Base-by-base conservation (phyloP, 768 basidiomycete species). In the Nevesoporus exiguus region DNA sequence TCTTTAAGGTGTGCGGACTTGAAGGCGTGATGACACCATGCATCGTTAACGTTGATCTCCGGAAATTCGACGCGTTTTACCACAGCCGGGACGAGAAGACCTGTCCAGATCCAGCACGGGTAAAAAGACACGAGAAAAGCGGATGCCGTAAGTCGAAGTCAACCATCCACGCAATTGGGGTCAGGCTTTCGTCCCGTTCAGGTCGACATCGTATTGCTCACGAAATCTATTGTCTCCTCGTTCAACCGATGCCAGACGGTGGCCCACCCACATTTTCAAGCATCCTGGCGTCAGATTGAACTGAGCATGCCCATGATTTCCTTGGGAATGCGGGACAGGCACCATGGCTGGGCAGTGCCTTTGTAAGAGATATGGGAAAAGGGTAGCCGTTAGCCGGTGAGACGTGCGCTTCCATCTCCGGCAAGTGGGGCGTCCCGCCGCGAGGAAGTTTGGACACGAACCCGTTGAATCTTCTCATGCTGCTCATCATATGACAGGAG, bases 131-230 rank as follows among this genome's bases (percentile, higher is more conserved):
- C 69, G 71, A 62, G 56, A 70, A 71, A 63, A 61, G 48, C 69
- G 71, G 69, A 54, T 70, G 54, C 53, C 69, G 69, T 70, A 69
- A 70, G 59, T 71, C 69, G 71, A 70, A 71, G 71, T 39, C 58
- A 49, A 45, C 51, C 57, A 49, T 53, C 55, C 57, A 66, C 30
- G 64, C 52, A 61, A 59, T 64, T 61, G 58, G 70, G 61, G 66
- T 47, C 59, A 63, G 53, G 43, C 47, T 41, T 56, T 59, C 58
- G 63, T 54, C 43, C 56, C 57, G 49, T 41, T 46, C 55, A 46
- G 44, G 17, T 41, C 67, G 27, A 29, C 47, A 43, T 14, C n/a
- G n/a, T n/a, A n/a, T 37, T 42, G 42, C n/a, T 55, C 50, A 21
- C 33, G 15, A 30, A 25, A 49, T 22, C 33, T 36, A 25, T 61